Conservation (phyloP, 306 rosid species). For the Leucaena leucocephala region DNA sequence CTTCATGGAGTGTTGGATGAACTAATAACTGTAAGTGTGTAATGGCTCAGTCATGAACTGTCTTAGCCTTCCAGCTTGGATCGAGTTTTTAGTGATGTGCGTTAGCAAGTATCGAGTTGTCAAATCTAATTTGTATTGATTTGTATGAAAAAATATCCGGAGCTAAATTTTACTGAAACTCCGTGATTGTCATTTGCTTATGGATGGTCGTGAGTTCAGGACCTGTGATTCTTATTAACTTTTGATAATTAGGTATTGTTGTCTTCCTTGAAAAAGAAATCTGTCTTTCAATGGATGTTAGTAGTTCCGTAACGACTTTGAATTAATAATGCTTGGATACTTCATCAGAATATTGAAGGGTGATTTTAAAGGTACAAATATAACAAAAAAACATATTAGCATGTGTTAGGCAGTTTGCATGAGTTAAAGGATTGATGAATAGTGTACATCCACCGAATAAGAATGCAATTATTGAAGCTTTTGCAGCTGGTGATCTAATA, state of each 20-base stretch:
- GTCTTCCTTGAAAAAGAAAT: neutral
- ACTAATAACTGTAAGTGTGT: neutral
- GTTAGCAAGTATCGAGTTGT: neutral
- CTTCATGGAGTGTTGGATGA: neutral
- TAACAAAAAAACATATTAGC: neutral
- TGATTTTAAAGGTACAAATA: neutral
- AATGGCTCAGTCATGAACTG: neutral
- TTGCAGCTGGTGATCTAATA: slow-evolving; percentile 11
- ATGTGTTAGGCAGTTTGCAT: slow-evolving; percentile 17
- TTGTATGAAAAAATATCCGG: neutral
- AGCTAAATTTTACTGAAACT: neutral
- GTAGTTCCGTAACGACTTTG: slow-evolving; percentile 3
- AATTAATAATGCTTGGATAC: slow-evolving; percentile 9
- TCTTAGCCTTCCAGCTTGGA: slow-evolving; percentile 1
- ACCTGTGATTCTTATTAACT: neutral
- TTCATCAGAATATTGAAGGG: neutral
- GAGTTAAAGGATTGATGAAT: slow-evolving; percentile 19
- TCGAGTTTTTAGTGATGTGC: slow-evolving; percentile 1
- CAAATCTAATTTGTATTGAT: neutral
- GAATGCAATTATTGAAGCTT: neutral
- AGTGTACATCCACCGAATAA: slow-evolving; percentile 14
- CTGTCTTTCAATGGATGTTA: neutral
- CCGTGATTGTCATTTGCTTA: neutral
- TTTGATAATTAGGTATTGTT: neutral
- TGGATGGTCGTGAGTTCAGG: neutral